phyloP scores from a whole-genome alignment of 768 basidiomycete species.

The Hygrophorus pudorinus region DNA sequence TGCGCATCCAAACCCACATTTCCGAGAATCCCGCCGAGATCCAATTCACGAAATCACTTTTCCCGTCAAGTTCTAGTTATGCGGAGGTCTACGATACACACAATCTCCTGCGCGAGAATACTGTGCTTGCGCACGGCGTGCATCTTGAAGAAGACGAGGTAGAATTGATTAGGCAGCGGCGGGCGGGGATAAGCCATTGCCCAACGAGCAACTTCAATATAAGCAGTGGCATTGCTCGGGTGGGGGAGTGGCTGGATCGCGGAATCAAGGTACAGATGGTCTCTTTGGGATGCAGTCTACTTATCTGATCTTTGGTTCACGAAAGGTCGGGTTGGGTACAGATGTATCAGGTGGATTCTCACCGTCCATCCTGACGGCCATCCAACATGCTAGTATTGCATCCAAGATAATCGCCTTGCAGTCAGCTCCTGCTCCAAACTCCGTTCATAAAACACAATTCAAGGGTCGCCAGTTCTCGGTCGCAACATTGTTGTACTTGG shows the following conservation, averaged over 20 bases:
- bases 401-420: conserved; percentile 67
- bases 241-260: conserved; percentile 69
- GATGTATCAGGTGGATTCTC: conserved; percentile 86
- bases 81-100: conserved; percentile 74
- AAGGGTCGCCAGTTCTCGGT: conserved; percentile 57
- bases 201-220: conserved; percentile 92
- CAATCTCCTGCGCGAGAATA: conserved; percentile 67
- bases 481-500: conserved; percentile 75
- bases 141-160: conserved; percentile 70
- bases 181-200: conserved; percentile 84
- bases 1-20: conserved; percentile 89
- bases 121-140: conserved; percentile 83
- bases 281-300: background rate
- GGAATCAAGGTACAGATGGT: conserved; percentile 65
- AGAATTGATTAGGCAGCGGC: conserved; percentile 49
- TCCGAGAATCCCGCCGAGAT: conserved; percentile 78
- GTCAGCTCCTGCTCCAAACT: conserved; percentile 5
- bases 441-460: conserved; percentile 22
- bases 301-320: background rate
- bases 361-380: conserved; percentile 64
- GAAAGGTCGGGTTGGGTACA: conserved; percentile 87
- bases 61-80: conserved; percentile 57
- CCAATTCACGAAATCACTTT: conserved; percentile 51
- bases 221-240: conserved; percentile 72
- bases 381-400: conserved; percentile 70